Base-by-base conservation (phyloP, 345 rosid species). In the Odontarrhena argentea region DNA sequence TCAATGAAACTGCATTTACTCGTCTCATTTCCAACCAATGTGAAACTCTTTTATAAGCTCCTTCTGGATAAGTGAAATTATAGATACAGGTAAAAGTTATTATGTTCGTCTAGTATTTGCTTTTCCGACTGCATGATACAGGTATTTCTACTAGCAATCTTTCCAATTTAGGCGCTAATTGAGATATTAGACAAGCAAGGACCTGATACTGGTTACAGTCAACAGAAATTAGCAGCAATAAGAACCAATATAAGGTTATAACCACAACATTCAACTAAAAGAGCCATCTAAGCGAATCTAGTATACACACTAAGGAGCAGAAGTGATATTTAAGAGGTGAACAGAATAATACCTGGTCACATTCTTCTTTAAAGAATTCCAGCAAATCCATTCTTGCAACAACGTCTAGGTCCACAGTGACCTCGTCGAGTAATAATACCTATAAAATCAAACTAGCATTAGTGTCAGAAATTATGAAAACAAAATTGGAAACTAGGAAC, bases 361-460 rank as follows among this genome's bases (percentile, higher is more conserved):
- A 88, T 80, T 91, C 96, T 73, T 88, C 91, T 80, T 77, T 78
- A 60, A 91, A 86, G 73, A 88, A 91, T 38, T 86, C 81, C 5
- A 91, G 86, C 45, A 91, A 81, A 82, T 91, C 96, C 85, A 91
- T 62, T 60, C 96, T 80, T 38, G 94, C 90, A 68, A 91, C 97
- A 34, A 91, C 93, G 55, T 91, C 97, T 1, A 91, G 82, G 69
- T 91, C 97, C 28, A 88, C 93, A 24, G 96, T 91, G 35, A 91
- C 86, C 77, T 91, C 97, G 66, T 91, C 97, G 4, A 91, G 82
- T 74, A 91, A 77, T 66, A 91, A 88, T 61, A 88, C 96, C 93
- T 88, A 81, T 46, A 41, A 37, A 35, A 53, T 41, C 59, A 60
- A 36, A 55, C 47, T 53, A 45, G 9, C 15, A 32, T 22, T 18